Percentiles rank a stretch among this genome's conserved stretches.
phyloP scores from a whole-genome alignment of 2,329 filamentous ascomycete genomes.

The Beauveria brongniartii region DNA sequence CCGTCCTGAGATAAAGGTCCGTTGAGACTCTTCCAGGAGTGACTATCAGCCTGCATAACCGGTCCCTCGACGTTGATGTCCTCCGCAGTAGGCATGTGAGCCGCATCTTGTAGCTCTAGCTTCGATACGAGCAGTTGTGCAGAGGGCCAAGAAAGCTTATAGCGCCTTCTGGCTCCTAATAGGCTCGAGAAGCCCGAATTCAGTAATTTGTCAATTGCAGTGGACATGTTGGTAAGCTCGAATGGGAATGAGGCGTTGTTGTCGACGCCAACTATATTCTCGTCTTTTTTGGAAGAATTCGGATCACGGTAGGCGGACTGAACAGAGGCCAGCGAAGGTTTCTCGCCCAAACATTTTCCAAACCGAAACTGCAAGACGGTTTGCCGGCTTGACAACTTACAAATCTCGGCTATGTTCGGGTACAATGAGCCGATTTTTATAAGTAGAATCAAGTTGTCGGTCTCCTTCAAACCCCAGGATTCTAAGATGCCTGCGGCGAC shows the following conservation, averaged over 20 bases:
- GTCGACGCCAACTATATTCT: not conserved
- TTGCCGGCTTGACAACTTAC: constrained; percentile 30
- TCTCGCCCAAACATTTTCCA: constrained; percentile 64
- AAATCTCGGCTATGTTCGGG: constrained; percentile 45
- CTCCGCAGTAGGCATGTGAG: not conserved
- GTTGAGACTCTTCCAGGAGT: not conserved
- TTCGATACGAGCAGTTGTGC: constrained; percentile 1
- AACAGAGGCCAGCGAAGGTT: constrained; percentile 53
- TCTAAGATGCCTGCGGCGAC: constrained; percentile 67
- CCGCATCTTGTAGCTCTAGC: not conserved
- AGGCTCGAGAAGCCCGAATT: not conserved
- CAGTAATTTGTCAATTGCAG: not conserved
- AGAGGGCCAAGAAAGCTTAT: constrained; percentile 12
- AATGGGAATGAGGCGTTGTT: not conserved
- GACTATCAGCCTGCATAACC: not conserved
- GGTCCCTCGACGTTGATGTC: not conserved
- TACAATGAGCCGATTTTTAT: constrained; percentile 59
- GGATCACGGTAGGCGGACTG: constrained; percentile 38
- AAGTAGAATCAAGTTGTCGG: constrained; percentile 67
- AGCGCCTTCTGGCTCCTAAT: not conserved
- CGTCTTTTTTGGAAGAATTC: not conserved
- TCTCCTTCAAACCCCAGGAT: constrained; percentile 62
- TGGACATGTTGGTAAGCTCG: constrained; percentile 9
- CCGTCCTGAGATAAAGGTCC: constrained; percentile 22
- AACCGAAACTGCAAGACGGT: constrained; percentile 49